Conservation (phyloP, 163 green algal species). For the Chloroidium sp. region DNA sequence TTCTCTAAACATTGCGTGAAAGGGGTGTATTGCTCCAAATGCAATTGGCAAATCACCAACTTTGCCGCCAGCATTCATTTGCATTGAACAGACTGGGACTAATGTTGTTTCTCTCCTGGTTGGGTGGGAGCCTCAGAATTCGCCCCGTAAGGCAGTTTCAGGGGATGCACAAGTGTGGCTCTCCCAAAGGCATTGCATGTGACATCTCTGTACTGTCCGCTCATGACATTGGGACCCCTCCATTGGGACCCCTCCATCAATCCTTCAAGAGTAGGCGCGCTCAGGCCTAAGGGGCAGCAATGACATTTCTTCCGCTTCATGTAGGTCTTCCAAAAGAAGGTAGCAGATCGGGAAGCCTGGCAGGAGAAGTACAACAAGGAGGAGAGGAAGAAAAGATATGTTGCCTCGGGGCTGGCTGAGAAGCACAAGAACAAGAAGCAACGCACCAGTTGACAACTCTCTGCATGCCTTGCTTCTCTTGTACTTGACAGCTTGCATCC, state of each 20-base stretch:
- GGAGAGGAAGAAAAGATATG: constrained; percentile 68
- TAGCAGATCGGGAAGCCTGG: constrained; percentile 40
- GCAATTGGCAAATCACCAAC: neutral
- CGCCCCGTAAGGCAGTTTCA: neutral
- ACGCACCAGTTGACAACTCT: no score
- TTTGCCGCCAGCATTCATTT: neutral
- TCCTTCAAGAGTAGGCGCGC: no score
- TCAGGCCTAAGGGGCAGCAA: no score
- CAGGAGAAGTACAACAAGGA: constrained; percentile 51
- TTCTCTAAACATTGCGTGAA: neutral
- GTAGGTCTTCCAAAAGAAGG: constrained; percentile 44
- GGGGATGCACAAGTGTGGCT: neutral
- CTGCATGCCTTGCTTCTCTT: no score
- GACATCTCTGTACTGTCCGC: neutral
- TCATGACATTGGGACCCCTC: neutral
- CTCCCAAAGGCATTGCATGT: no score
- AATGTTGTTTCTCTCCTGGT: neutral
- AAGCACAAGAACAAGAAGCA: constrained; percentile 16
- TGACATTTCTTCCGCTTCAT: neutral
- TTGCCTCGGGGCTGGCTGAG: constrained; percentile 38
- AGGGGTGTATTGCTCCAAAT: neutral
- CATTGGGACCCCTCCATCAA: neutral
- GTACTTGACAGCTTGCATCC: no score
- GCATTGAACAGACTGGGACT: neutral
- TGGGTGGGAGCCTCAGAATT: neutral